Conservation (phyloP, 345 rosid genomes). For the Salix brachista region DNA sequence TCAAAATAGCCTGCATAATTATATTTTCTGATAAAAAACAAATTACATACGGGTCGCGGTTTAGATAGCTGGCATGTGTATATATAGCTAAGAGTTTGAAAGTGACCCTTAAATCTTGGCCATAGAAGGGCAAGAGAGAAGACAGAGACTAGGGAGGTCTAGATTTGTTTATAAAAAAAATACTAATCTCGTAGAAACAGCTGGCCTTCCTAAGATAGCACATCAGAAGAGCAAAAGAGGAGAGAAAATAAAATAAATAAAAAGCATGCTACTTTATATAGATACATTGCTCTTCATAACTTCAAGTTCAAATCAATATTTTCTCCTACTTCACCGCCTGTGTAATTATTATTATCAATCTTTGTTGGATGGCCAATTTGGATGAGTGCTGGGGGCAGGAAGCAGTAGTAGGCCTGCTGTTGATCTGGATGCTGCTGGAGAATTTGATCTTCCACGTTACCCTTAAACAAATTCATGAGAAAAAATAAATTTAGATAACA, state of each 20-base stretch:
- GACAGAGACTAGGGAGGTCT: not conserved
- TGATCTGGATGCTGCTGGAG: slow-evolving; percentile 11
- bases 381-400: slow-evolving; percentile 34
- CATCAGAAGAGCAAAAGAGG: not conserved
- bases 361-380: slow-evolving; percentile 21
- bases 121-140: not conserved
- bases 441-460: slow-evolving; percentile 22
- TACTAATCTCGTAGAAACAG: not conserved
- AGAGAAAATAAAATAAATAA: too few species aligned
- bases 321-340: slow-evolving; percentile 32
- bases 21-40: too few species aligned
- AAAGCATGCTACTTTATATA: not conserved
- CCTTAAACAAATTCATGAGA: slow-evolving; percentile 18
- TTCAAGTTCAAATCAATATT: slow-evolving; percentile 51
- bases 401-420: slow-evolving; percentile 27
- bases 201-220: not conserved
- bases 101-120: not conserved
- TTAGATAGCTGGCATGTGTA: too few species aligned
- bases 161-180: not conserved
- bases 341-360: slow-evolving; percentile 1
- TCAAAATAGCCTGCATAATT: too few species aligned
- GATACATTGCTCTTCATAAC: slow-evolving; percentile 14
- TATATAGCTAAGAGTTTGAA: too few species aligned
- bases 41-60: too few species aligned
- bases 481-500: too few species aligned